These are phyloP conservation scores for Baudoinia panamericana DNA, from an alignment of 495 filamentous ascomycete species.

Conservation along the genomic window DNA sequence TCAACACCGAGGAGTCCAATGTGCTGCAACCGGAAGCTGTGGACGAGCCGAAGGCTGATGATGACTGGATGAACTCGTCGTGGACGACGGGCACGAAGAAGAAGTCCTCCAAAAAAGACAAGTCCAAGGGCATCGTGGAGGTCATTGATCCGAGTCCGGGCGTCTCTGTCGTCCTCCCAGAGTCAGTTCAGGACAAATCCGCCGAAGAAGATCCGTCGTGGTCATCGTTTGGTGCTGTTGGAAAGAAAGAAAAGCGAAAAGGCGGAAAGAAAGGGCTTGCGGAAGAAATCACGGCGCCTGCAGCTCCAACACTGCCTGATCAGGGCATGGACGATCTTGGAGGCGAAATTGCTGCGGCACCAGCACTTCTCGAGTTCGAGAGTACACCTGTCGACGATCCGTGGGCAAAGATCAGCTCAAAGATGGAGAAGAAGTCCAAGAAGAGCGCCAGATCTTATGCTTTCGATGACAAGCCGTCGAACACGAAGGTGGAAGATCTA, in stretches of 20 bases:
- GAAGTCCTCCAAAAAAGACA: constrained; percentile 32
- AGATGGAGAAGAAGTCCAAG: constrained; percentile 27
- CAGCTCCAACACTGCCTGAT: constrained; percentile 26
- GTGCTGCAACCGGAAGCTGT: constrained; percentile 24
- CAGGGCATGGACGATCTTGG: constrained; percentile 11
- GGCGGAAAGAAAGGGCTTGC: constrained; percentile 30
- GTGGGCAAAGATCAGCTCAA: constrained; percentile 7
- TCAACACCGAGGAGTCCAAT: constrained; percentile 16
- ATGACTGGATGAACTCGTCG: constrained; percentile 19
- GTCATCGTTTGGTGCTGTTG: constrained; percentile 15
- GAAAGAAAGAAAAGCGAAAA: constrained; percentile 22
- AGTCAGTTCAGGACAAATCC: constrained; percentile 20
- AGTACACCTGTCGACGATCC: constrained; percentile 22
- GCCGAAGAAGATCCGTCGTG: constrained; percentile 17
- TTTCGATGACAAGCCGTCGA: constrained; percentile 9
- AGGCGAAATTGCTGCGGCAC: background rate
- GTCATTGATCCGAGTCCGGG: constrained; percentile 14
- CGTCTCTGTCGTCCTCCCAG: constrained; percentile 14
- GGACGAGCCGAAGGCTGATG: constrained; percentile 27
- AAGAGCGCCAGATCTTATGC: constrained; percentile 9
- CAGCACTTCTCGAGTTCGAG: constrained; percentile 11
- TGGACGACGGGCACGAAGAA: constrained; percentile 24
- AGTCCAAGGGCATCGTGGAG: constrained; percentile 18
- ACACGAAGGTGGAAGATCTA: constrained; percentile 20
- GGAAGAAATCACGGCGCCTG: constrained; percentile 21